Evolutionary conservation across 2,329 filamentous ascomycete species (phyloP), one percentile per base, ranked within the genome.

Genomic region (Whalleya microplaca): DNA sequence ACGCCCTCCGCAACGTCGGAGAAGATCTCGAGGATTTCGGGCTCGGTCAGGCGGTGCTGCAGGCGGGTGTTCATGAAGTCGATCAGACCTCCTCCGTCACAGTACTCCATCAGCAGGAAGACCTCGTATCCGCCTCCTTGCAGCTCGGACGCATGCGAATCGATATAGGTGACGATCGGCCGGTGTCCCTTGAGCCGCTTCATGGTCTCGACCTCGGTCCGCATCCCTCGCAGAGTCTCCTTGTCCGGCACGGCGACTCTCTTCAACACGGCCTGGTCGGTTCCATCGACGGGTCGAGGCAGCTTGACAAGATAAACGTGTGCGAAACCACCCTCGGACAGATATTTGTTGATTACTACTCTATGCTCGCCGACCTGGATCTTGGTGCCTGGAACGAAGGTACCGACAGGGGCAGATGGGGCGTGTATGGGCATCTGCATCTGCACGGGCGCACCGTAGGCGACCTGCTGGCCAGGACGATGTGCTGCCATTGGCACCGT

Each of bases 21-120:
- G 76, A 99, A 98, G 75, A 99, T 98, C 78, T 93, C 90, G 67
- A 99, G 80, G 66, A 99, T 96, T 80, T 99, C 95, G 48, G 95
- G 94, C 78, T 99, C 95, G 37, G 94, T 99, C 74, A 99, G 81
- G 48, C 95, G 90, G 73, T 99, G 93, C 76, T 99, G 95, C 68
- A 99, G 79, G 51, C 95, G 86, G 37, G 95, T 99, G 76, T 99
- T 99, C 95, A 99, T 99, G 73, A 98, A 99, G 77, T 99, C 95
- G 72, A 99, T 99, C 72, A 99, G 78, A 37, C 95, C 94, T 63
- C 95, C 95, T 48, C 95, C 95, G 69, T 90, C 87, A 78, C 95
- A 99, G 75, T 89, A 97, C 73, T 99, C 95, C 95, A 99, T 99
- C 63, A 99, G 87, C 70, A 99, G 75, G 70, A 99, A 99, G 56